These are phyloP conservation scores for Kwoniella mangroviensis DNA, from an alignment of 768 basidiomycete species.

Conservation along the genomic window DNA sequence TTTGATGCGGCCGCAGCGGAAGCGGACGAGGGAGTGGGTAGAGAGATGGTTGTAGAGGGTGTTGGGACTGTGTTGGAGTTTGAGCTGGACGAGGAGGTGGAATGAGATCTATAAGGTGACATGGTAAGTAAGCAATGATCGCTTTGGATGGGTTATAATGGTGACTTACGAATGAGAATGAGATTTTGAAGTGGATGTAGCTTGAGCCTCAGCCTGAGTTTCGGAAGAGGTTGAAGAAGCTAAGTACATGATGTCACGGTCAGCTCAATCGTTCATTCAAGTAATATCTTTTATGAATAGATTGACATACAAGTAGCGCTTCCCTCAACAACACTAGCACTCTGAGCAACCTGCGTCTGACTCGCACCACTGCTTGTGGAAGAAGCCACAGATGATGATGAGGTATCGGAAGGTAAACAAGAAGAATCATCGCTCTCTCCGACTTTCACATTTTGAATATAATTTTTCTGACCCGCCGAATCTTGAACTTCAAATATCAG, in stretches of 20 bases:
- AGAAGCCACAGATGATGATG: conserved; percentile 11
- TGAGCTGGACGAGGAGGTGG: not conserved
- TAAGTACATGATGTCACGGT: too few relatives aligned
- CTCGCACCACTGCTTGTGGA: too few relatives aligned
- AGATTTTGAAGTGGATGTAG: conserved; percentile 4
- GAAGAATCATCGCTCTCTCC: conserved; percentile 27
- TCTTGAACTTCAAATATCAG: conserved; percentile 55
- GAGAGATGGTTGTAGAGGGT: not conserved
- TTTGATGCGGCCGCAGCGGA: not conserved
- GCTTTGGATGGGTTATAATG: not conserved
- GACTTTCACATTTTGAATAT: conserved; percentile 52
- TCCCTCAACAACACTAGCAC: not conserved
- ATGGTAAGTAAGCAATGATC: too few relatives aligned
- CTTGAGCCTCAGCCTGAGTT: not conserved
- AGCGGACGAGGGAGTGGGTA: not conserved
- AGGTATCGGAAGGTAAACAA: conserved; percentile 30
- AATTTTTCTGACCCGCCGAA: conserved; percentile 39
- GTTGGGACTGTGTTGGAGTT: not conserved
- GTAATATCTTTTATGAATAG: not conserved
- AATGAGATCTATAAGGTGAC: conserved; percentile 1
- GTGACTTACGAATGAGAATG: not conserved
- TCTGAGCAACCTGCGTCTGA: not conserved
- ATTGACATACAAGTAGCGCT: not conserved
- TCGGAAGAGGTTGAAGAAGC: not conserved
- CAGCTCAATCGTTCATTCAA: too few relatives aligned